Conservation (phyloP, 176 grass and related monocot species). For the Saccharum officinarum region DNA sequence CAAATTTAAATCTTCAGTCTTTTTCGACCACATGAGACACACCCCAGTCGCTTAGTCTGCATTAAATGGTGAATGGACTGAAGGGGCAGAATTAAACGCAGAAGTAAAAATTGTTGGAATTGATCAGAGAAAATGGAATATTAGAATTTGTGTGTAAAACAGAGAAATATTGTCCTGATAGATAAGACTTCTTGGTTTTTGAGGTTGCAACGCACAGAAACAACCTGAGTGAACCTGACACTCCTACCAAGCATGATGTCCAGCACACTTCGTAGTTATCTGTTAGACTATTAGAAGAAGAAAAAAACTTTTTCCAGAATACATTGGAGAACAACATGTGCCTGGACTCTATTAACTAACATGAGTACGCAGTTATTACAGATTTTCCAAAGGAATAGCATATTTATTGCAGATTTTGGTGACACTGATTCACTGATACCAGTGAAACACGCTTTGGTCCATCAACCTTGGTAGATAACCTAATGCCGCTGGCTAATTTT, state of each 20-base stretch:
- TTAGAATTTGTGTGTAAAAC: constrained; percentile 7
- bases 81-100: not conserved
- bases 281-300: not conserved
- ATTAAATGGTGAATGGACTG: not conserved
- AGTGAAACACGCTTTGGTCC: not conserved
- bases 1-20: constrained; percentile 8
- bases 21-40: constrained; percentile 12
- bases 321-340: not conserved
- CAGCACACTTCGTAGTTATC: not conserved
- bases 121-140: constrained; percentile 7
- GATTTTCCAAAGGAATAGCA: not conserved
- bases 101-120: not conserved
- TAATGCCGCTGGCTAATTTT: not conserved
- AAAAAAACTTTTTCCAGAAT: not conserved
- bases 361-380: not conserved
- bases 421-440: not conserved
- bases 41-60: not conserved
- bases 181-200: not conserved
- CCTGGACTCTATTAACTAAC: not conserved
- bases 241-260: not conserved
- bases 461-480: constrained; percentile 1
- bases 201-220: not conserved
- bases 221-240: not conserved
- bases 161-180: constrained; percentile 14
- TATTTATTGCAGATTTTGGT: not conserved